Evolutionary conservation across 805 yeast genomes (phyloP).

Genomic region (Cyberlindnera mrakii): DNA sequence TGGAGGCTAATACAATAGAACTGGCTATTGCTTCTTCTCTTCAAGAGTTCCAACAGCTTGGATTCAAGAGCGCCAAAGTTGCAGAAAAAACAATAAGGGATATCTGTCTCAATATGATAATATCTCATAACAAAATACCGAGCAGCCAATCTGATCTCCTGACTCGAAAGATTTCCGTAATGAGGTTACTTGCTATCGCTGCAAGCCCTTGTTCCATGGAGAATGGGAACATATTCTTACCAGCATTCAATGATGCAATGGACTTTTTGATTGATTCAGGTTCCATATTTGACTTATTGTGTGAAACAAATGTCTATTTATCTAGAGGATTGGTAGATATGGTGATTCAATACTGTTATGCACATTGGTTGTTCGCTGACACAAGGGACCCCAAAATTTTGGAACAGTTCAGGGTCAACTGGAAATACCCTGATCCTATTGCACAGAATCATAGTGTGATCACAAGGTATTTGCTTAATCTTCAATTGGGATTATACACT

Average conservation of each 20-base stretch:
- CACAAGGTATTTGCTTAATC: constrained; percentile 30
- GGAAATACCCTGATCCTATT: constrained; percentile 29
- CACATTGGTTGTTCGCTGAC: constrained; percentile 34
- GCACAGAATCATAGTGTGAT: constrained; percentile 27
- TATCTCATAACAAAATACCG: too few species aligned
- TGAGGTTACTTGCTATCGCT: constrained; percentile 30
- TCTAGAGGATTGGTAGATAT: constrained; percentile 33
- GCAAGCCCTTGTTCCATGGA: constrained; percentile 24
- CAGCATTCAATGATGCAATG: constrained; percentile 32
- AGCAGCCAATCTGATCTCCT: constrained; percentile 12
- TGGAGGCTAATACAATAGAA: background rate
- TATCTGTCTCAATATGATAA: constrained; percentile 6
- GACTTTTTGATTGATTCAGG: constrained; percentile 37
- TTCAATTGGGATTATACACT: constrained; percentile 27
- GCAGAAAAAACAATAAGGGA: constrained; percentile 24
- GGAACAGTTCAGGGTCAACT: constrained; percentile 22
- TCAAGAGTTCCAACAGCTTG: constrained; percentile 4
- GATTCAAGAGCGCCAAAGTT: constrained; percentile 21
- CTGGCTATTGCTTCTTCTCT: constrained; percentile 8
- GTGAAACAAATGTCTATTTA: constrained; percentile 15
- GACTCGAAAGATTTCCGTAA: constrained; percentile 24
- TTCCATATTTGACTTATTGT: constrained; percentile 26
- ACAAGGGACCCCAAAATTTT: constrained; percentile 15
- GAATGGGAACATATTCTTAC: constrained; percentile 33
- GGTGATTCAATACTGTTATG: constrained; percentile 38